Evolutionary conservation across 2,329 filamentous ascomycete genomes (phyloP).

Genomic region (Dryadomyces sulphureus): DNA sequence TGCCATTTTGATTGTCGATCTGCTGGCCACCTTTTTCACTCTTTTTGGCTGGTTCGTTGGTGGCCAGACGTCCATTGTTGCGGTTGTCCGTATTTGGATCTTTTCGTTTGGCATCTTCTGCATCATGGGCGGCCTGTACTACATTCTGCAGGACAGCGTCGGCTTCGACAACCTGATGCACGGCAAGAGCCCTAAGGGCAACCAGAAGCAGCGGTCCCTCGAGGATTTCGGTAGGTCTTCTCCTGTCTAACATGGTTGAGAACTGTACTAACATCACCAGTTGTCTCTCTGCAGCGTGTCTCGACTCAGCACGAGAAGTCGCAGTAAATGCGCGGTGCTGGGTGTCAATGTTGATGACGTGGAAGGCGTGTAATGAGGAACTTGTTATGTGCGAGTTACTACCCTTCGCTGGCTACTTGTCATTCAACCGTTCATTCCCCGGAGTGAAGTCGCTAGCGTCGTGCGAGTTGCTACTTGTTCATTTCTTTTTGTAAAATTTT

Average conservation of each 20-base stretch:
- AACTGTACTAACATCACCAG: slow-evolving; percentile 30
- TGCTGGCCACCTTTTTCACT: slow-evolving; percentile 73
- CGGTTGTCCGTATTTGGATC: slow-evolving; percentile 79
- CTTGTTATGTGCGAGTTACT: slow-evolving; percentile 9
- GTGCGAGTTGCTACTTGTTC: slow-evolving; percentile 11
- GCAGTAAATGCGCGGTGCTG: slow-evolving; percentile 32
- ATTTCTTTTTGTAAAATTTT: slow-evolving; percentile 21
- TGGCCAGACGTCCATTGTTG: slow-evolving; percentile 55
- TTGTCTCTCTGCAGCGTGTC: slow-evolving; percentile 79
- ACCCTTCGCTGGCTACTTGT: slow-evolving; percentile 3
- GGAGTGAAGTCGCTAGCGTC: slow-evolving; percentile 1
- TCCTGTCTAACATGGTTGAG: not conserved
- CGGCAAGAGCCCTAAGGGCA: slow-evolving; percentile 70
- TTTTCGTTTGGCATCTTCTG: slow-evolving; percentile 85
- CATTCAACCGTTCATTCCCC: not conserved
- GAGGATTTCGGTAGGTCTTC: slow-evolving; percentile 71
- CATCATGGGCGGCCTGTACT: slow-evolving; percentile 55
- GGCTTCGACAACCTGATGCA: slow-evolving; percentile 91
- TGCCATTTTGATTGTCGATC: slow-evolving; percentile 68
- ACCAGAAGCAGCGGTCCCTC: slow-evolving; percentile 67
- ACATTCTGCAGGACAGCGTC: slow-evolving; percentile 65
- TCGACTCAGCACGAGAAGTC: slow-evolving; percentile 88
- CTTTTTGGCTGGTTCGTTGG: slow-evolving; percentile 71
- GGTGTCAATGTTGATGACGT: slow-evolving; percentile 16
- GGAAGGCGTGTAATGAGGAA: slow-evolving; percentile 5